Base-by-base conservation (phyloP, 1,284 basidiomycete species). In the Fomes fomentarius region DNA sequence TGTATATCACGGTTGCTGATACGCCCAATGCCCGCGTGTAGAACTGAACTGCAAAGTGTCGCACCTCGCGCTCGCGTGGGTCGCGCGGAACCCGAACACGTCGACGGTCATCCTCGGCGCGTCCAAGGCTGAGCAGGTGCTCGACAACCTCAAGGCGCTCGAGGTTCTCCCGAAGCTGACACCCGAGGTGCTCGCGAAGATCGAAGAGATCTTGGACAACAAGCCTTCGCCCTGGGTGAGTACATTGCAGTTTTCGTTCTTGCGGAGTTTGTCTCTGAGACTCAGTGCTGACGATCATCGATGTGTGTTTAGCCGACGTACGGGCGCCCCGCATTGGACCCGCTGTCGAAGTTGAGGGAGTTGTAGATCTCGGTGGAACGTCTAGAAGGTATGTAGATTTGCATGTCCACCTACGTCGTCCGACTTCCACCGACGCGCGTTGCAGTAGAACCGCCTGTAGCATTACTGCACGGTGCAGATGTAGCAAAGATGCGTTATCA, bases 61-160 rank as follows among this genome's bases (percentile, higher is more conserved):
- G 22, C 80, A 83, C 51, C 79, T 96, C 41, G 84, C 88, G 1
- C 76, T 91, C 26, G 89, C 89, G 6, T 91, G 87, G 88, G 77
- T 84, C 11, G 79, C 84, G 14, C 75, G 70, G 47, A 84, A 88
- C 70, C 76, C 81, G 37, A 79, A 87, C 71, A 87, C 79, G 17
- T 68, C 67, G n/a, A 68, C 67, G 1, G 63, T 87, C 62, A 87
- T 89, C 63, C 77, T 91, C 48, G 85, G 89, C 47, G 79, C 79
- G 2, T 78, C 78, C 17, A 80, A 74, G 60, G 78, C 80, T 31
- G 78, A 81, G 63, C 85, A 88, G 69, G 71, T 90, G 56, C 60
- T 77, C 33, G 85, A 90, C 62, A 90, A 90, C 73, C 74, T 90
- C 57, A 83, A 84, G 68, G 86, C 87, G 22, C 74, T 93, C 52